Conservation (phyloP, 495 filamentous ascomycete genomes). For the Rhizodiscina lignyota region DNA sequence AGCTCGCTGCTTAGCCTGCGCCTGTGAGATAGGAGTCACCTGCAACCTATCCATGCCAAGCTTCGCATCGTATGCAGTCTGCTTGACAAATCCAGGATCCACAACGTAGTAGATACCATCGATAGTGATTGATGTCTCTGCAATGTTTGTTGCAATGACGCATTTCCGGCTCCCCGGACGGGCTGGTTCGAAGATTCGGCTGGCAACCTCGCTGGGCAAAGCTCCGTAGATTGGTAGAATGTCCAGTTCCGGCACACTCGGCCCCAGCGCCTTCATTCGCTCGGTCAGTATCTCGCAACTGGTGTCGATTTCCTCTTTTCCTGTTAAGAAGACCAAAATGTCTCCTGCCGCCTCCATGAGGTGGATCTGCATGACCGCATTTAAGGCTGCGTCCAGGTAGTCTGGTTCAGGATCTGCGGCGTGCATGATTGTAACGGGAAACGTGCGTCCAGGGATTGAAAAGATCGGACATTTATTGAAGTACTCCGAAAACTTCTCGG, state of each 20-base stretch:
- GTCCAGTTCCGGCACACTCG: conserved; percentile 77
- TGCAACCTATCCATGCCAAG: conserved; percentile 94
- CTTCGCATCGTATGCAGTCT: conserved; percentile 93
- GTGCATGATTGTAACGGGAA: conserved; percentile 89
- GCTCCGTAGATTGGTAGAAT: conserved; percentile 92
- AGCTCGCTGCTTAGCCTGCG: conserved; percentile 87
- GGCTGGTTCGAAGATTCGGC: conserved; percentile 83
- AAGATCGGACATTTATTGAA: conserved; percentile 93
- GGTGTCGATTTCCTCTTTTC: conserved; percentile 96
- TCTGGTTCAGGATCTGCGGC: conserved; percentile 87
- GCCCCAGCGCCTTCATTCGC: conserved; percentile 88
- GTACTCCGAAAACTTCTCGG: conserved; percentile 92
- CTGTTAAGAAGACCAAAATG: conserved; percentile 90
- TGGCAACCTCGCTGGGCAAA: conserved; percentile 85
- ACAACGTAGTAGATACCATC: conserved; percentile 96
- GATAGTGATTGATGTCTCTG: conserved; percentile 94
- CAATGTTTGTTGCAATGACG: conserved; percentile 97
- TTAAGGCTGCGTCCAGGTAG: conserved; percentile 88
- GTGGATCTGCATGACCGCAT: conserved; percentile 97
- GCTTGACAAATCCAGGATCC: conserved; percentile 94
- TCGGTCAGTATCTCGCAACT: conserved; percentile 84
- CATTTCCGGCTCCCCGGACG: conserved; percentile 82
- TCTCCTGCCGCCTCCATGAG: conserved; percentile 80
- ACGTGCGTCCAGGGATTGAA: conserved; percentile 88
- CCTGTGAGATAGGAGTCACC: conserved; percentile 89